phyloP scores from a whole-genome alignment of 2,329 filamentous ascomycete genomes.

The Cordyceps sp. region DNA sequence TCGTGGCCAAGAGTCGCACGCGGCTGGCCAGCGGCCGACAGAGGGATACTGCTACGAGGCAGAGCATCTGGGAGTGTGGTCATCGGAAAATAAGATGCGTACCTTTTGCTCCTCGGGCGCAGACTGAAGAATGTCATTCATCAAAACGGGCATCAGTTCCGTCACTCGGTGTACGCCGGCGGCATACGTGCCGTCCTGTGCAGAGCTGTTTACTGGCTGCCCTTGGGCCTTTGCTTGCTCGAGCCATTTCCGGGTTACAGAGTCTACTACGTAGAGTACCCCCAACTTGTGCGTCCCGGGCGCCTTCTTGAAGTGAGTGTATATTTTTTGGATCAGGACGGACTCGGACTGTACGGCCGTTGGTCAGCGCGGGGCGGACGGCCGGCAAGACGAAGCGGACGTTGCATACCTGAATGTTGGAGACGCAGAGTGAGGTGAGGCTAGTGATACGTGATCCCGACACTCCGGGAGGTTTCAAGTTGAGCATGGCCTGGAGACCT shows the following conservation, averaged over 20 bases:
- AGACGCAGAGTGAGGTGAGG: conserved; percentile 75
- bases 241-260: conserved; percentile 97
- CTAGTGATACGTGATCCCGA: conserved; percentile 81
- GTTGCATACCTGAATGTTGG: conserved; percentile 68
- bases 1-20: too few species aligned
- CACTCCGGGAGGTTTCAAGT: conserved; percentile 82
- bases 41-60: conserved; percentile 10
- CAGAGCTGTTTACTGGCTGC: conserved; percentile 64
- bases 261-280: conserved; percentile 99
- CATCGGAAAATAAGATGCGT: conserved; percentile 32
- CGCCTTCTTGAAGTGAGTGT: conserved; percentile 91
- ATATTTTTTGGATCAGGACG: conserved; percentile 87
- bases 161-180: conserved; percentile 94
- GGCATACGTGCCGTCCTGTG: conserved; percentile 82
- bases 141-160: conserved; percentile 80
- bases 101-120: conserved; percentile 94
- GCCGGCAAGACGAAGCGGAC: not conserved
- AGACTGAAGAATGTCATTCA: conserved; percentile 84
- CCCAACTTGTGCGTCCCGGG: conserved; percentile 93
- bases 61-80: too few species aligned
- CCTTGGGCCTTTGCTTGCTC: conserved; percentile 80
- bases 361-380: not conserved
- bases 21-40: too few species aligned
- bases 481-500: conserved; percentile 80
- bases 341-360: conserved; percentile 58